Conservation (phyloP, 1,284 basidiomycete species). For the Ceratorhiza oryzae-sativae region DNA sequence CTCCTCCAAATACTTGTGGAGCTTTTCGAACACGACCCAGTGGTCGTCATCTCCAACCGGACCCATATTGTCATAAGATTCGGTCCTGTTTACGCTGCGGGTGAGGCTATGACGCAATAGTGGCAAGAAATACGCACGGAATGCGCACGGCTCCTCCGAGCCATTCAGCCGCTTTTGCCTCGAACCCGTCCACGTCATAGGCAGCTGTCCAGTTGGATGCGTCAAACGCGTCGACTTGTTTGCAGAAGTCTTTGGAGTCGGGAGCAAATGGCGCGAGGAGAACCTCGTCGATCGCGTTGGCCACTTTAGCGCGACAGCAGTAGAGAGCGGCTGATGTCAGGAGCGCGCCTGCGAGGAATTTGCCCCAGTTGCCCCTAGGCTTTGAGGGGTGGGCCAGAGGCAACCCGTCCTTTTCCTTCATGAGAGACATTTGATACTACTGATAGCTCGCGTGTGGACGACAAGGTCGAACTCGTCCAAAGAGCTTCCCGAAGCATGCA, state of each 20-base stretch:
- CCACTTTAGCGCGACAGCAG: slow-evolving; percentile 13
- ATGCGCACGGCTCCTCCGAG: slow-evolving; percentile 60
- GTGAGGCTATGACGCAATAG: neutral
- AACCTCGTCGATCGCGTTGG: slow-evolving; percentile 1
- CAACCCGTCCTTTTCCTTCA: neutral
- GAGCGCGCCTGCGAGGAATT: slow-evolving; percentile 5
- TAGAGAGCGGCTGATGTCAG: slow-evolving; percentile 24
- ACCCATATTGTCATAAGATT: slow-evolving; percentile 52
- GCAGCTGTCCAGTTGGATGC: slow-evolving; percentile 41
- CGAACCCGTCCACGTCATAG: slow-evolving; percentile 57
- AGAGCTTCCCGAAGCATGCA: neutral
- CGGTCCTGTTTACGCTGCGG: slow-evolving; percentile 46
- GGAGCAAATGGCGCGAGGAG: slow-evolving; percentile 9
- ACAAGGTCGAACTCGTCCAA: neutral
- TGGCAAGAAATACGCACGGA: slow-evolving; percentile 50
- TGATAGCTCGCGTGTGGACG: neutral
- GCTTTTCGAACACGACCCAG: slow-evolving; percentile 52
- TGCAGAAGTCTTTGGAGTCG: slow-evolving; percentile 25
- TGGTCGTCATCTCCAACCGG: slow-evolving; percentile 50
- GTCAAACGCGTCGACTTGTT: slow-evolving; percentile 33
- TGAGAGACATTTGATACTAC: neutral
- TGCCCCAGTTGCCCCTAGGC: neutral
- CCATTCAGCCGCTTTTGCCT: slow-evolving; percentile 59
- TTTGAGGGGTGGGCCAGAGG: neutral
- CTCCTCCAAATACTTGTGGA: slow-evolving; percentile 52